Conservation (phyloP, 2,329 filamentous ascomycete genomes). For the Monilinia fructicola region DNA sequence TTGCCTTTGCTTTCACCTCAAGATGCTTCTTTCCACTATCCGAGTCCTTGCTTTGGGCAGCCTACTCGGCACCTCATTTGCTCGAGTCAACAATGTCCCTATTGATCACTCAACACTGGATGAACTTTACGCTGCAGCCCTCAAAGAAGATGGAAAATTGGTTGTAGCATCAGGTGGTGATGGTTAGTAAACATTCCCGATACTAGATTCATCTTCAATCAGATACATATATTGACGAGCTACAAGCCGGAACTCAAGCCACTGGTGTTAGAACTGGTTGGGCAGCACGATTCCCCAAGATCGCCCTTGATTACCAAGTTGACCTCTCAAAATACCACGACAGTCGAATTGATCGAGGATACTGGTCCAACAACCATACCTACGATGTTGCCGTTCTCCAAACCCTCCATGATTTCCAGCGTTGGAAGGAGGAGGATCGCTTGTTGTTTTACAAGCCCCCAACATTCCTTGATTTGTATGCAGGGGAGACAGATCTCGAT, state of each 20-base stretch:
- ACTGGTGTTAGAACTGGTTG: background rate
- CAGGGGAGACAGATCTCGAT: constrained; percentile 4
- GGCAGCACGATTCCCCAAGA: constrained; percentile 9
- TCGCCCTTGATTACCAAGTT: constrained; percentile 42
- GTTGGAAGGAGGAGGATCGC: constrained; percentile 45
- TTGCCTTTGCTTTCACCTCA: background rate
- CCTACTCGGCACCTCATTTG: background rate
- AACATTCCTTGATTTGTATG: background rate
- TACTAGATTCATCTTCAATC: background rate
- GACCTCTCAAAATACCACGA: constrained; percentile 57
- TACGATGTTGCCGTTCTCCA: constrained; percentile 52
- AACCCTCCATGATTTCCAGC: constrained; percentile 52
- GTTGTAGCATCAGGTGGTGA: constrained; percentile 12
- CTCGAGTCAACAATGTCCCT: background rate
- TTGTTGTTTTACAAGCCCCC: constrained; percentile 11
- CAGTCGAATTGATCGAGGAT: constrained; percentile 47
- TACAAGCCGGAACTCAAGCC: background rate
- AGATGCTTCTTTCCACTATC: background rate
- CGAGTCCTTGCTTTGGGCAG: constrained; percentile 1
- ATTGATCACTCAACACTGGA: background rate
- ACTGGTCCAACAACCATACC: constrained; percentile 43
- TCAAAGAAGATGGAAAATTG: constrained; percentile 8
- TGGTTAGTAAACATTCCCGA: background rate
- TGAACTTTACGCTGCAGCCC: background rate
- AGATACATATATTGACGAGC: background rate